A percentile compares a stretch with the other conserved stretches of the same genome.
phyloP scores from a whole-genome alignment of 345 rosid genomes.

The Turnera subulata region DNA sequence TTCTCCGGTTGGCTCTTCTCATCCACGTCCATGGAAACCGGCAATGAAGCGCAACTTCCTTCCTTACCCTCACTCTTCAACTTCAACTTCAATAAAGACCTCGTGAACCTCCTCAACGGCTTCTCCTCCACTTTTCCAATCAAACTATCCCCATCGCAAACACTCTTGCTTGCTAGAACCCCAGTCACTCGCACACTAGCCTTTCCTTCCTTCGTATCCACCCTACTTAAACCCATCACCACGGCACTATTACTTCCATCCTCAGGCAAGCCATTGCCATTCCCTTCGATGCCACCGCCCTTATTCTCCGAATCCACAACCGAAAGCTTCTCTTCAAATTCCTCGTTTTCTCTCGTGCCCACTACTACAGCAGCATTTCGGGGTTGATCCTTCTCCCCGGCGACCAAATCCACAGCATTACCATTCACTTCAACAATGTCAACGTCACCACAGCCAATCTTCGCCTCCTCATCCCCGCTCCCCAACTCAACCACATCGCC shows the following conservation, averaged over 20 bases:
- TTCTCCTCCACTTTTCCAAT: constrained; percentile 1
- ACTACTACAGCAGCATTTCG: neutral
- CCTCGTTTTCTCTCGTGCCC: constrained; percentile 1
- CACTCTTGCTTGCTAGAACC: constrained; percentile 1
- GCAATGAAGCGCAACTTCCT: neutral
- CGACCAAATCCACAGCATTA: neutral
- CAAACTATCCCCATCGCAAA: neutral
- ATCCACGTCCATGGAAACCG: neutral
- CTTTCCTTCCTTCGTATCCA: neutral
- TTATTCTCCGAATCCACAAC: constrained; percentile 5
- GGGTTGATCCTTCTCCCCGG: constrained; percentile 3
- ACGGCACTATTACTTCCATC: constrained; percentile 16
- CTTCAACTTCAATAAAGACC: constrained; percentile 26
- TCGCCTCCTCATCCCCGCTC: constrained; percentile 41
- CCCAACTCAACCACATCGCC: constrained; percentile 63
- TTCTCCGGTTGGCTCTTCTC: neutral
- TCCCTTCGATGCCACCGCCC: constrained; percentile 1
- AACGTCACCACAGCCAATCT: constrained; percentile 8
- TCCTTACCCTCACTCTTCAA: constrained; percentile 1
- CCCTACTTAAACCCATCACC: constrained; percentile 12
- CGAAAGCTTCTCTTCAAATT: constrained; percentile 9
- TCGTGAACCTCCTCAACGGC: constrained; percentile 29
- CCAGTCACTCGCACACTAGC: neutral
- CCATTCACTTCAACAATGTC: constrained; percentile 8
- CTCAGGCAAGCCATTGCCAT: constrained; percentile 18